Base-by-base conservation (phyloP, 108 stramenopile genomes). In the Cyclotella kingstonii region DNA sequence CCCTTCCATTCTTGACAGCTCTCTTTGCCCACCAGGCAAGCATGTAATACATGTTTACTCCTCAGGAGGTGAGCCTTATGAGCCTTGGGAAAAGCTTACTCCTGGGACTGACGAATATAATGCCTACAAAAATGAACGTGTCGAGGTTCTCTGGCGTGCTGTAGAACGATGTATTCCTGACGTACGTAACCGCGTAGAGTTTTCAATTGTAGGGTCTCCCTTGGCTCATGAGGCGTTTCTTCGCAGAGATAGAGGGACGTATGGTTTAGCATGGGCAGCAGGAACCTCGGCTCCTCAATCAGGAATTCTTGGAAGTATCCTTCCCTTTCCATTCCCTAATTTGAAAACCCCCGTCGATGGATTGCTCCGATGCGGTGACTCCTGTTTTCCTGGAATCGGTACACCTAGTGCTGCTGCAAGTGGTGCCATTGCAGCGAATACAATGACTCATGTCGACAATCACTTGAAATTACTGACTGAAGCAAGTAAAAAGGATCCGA, bases 221-320 rank as follows among this genome's bases (percentile, higher is more conserved):
- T 66, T 97, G 53, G 94, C 96, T 9, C 96, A 97, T 54, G 96
- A 95, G 78, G 90, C 91, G 26, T 97, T 95, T 78, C 67, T 93
- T n/a, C 74, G 96, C 38, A 77, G 96, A 44, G 89, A 91, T 54
- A 66, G 91, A 22, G 95, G 92, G 41, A 93, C 89, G 0, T 97
- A 97, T 71, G 96, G 96, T 9, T 81, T 95, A 75, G 96, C 93
- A 8, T 97, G 96, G 96, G 92, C 93, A 50, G 94, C 96, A 26
- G 96, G 96, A 23, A 76, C 89, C n/a, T 89, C 87, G 15, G 89
- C 93, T 10, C 93, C 93, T 9, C 80, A 94, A 33, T 84, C 93
- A 60, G 93, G 93, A 45, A 19, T 91, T 18, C 70, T 94, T 28
- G 73, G 78, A 14, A 82, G 69, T 34, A 57, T 90, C 10, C 58